Evolutionary conservation across 106 monocot species (phyloP).

Genomic region (Allium fistulosum): DNA sequence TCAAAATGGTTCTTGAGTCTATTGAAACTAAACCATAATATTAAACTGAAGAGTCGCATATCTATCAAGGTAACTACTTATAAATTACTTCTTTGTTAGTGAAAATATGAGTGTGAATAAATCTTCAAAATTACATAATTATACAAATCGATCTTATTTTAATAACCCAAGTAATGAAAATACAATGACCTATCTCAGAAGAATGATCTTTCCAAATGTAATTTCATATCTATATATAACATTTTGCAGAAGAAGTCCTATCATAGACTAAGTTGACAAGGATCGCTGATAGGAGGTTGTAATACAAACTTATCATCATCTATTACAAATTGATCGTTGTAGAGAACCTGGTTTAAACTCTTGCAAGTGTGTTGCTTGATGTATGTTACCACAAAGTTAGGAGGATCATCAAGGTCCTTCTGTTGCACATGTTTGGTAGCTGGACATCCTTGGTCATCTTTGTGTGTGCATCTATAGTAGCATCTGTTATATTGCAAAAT

Average conservation of each 20-base stretch:
- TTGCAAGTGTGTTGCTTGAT: conserved; percentile 20
- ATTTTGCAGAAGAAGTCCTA: background rate
- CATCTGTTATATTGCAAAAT: conserved; percentile 10
- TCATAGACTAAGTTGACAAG: conserved; percentile 9
- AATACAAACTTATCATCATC: background rate
- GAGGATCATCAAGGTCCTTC: conserved; percentile 12
- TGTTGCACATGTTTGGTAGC: conserved; percentile 33
- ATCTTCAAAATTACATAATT: too few relatives aligned
- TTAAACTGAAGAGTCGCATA: too few relatives aligned
- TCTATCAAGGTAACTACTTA: too few relatives aligned
- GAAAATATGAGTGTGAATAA: too few relatives aligned
- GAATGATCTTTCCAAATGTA: too few relatives aligned
- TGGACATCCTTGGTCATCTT: conserved; percentile 22
- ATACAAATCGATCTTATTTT: too few relatives aligned
- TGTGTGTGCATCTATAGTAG: conserved; percentile 29
- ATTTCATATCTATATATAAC: too few relatives aligned
- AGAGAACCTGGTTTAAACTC: background rate
- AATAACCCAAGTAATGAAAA: too few relatives aligned
- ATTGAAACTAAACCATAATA: too few relatives aligned
- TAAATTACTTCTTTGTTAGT: too few relatives aligned
- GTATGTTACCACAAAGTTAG: conserved; percentile 12
- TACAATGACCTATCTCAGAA: too few relatives aligned
- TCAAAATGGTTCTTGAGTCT: too few relatives aligned
- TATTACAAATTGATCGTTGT: background rate
- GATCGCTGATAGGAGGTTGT: conserved; percentile 3